Evolutionary conservation across 2,329 filamentous ascomycete species (phyloP).

Genomic region (Epichloe uncinata): DNA sequence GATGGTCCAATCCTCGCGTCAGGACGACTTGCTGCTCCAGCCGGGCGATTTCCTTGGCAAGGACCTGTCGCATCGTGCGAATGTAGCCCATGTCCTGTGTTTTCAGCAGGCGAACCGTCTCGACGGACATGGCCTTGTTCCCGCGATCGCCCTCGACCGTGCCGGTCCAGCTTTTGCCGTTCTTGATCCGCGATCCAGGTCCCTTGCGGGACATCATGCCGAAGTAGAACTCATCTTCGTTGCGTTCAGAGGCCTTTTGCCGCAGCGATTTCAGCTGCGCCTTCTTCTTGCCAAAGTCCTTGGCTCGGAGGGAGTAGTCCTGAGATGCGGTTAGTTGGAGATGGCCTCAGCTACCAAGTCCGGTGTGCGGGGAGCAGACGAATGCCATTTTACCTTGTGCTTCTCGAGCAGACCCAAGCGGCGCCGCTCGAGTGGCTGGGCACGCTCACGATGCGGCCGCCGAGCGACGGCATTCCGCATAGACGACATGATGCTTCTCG

Average conservation of each 20-base stretch:
- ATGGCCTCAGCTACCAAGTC: not conserved
- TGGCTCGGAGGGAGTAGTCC: conserved; percentile 54
- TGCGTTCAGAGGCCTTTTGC: conserved; percentile 49
- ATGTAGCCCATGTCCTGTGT: conserved; percentile 56
- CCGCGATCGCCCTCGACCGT: conserved; percentile 45
- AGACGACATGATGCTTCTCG: conserved; percentile 33
- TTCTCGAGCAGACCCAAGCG: conserved; percentile 92
- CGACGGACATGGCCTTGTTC: conserved; percentile 39
- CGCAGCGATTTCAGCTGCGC: conserved; percentile 43
- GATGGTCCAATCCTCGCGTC: conserved; percentile 22
- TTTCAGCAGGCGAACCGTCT: conserved; percentile 50
- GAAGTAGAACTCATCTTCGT: conserved; percentile 63
- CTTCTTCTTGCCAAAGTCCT: conserved; percentile 55
- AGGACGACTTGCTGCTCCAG: conserved; percentile 42
- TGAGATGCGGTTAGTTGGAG: conserved; percentile 11
- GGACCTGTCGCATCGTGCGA: conserved; percentile 46
- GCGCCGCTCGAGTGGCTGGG: conserved; percentile 69
- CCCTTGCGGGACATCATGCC: conserved; percentile 53
- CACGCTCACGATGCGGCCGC: conserved; percentile 80
- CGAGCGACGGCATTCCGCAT: conserved; percentile 56
- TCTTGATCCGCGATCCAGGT: conserved; percentile 34
- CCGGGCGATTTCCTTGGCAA: conserved; percentile 40
- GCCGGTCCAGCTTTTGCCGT: conserved; percentile 39
- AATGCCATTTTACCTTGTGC: conserved; percentile 52
- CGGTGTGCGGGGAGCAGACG: not conserved